Conservation (phyloP, 495 filamentous ascomycete species). For the Xylaria scruposa region DNA sequence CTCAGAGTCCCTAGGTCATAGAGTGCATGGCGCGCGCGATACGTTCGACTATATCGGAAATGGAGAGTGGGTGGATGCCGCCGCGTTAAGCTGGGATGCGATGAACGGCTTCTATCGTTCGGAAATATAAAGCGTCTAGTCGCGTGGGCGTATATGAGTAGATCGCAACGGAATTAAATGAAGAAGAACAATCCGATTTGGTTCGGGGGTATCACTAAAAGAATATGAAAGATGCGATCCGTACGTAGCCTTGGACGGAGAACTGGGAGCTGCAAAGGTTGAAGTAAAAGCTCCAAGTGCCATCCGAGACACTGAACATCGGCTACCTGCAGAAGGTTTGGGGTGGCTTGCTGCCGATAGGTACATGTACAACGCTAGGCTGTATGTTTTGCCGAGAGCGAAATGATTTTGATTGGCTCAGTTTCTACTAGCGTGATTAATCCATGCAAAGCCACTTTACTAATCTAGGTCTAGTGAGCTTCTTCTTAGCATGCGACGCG, state of each 20-base stretch:
- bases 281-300: slow-evolving; percentile 13
- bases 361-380: slow-evolving; percentile 44
- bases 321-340: slow-evolving; percentile 30
- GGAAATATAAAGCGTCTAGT: background rate
- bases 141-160: background rate
- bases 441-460: background rate
- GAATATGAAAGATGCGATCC: slow-evolving; percentile 31
- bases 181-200: slow-evolving; percentile 17
- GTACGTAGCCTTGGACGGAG: slow-evolving; percentile 2
- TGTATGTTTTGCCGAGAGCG: slow-evolving; percentile 35
- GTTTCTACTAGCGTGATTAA: background rate
- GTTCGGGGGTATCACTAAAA: slow-evolving; percentile 36
- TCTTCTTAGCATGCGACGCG: background rate
- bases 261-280: slow-evolving; percentile 3
- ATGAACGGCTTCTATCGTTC: background rate
- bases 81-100: slow-evolving; percentile 9
- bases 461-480: background rate
- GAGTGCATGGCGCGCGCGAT: background rate
- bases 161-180: slow-evolving; percentile 22
- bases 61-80: background rate
- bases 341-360: slow-evolving; percentile 35
- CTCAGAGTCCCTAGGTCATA: background rate
- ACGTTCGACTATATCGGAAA: background rate
- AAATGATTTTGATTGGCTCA: slow-evolving; percentile 26
- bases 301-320: slow-evolving; percentile 10